Evolutionary conservation across 176 grass and related monocot genomes (phyloP), one percentile per base, ranked within the genome.

Genomic region (Zoysia japonica): DNA sequence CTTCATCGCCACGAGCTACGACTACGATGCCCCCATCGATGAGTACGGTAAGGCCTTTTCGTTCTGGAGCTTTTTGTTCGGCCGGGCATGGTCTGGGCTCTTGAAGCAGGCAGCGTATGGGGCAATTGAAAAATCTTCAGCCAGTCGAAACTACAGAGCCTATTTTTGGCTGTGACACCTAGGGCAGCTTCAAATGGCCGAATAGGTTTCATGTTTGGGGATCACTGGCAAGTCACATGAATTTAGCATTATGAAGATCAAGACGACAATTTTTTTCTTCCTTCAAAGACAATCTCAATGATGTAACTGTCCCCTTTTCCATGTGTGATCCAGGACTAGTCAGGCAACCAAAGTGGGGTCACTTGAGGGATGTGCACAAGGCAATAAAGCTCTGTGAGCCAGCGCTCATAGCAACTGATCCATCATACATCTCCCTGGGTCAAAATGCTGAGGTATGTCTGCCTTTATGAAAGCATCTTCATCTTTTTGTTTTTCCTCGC

Each of bases 1-100:
- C 3, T 95, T 99, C 89, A 95, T 99, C 61, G 71, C 96, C 74
- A 99, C 96, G 61, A 99, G 96, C 82, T 99, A 99, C 82, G 96
- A 99, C 71, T 99, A 99, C 61, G 96, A 99, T 79, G 96, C 96
- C 51, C 96, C 96, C 5, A 91, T 99, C 78, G 96, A 99, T 54
- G 96, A 99, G 83, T 99, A 99, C 39, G 96, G 96, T 99, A 75
- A 90, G 87, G 2, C 61, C 11, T 39, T 64, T 39, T 64, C 61
- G 3, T 64, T 20, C 14, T 64, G 61, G 28, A 48, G 55, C 12
- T 56, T 46, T 45, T 15, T 55, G 9, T 52, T 67, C 46, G 52
- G 44, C 6, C 20, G 61, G 16, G 3, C 62, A 42, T 49, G 44
- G 3, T 40, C 40, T 39, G 8, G 10, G 48, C 20, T 65, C 48